Conservation (phyloP, 2,329 filamentous ascomycete species). For the Talaromyces islandicus region DNA sequence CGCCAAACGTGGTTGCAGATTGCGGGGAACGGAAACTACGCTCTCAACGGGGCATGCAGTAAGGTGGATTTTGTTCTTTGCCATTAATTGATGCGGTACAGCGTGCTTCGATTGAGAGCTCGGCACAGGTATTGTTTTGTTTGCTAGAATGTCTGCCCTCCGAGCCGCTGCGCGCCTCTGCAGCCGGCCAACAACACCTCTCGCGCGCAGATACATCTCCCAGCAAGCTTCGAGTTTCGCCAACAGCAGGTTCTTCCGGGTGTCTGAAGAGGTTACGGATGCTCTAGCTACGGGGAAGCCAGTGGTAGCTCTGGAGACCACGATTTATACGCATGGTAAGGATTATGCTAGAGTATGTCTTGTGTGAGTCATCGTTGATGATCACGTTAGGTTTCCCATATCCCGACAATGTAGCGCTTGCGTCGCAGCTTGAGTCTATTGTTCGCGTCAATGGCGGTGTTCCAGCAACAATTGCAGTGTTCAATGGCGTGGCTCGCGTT, state of each 20-base stretch:
- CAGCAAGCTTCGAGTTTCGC: slow-evolving; percentile 24
- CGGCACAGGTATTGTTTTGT: not conserved
- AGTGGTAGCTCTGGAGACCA: slow-evolving; percentile 88
- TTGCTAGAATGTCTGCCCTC: not conserved
- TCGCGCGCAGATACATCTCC: slow-evolving; percentile 8
- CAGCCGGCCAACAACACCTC: slow-evolving; percentile 2
- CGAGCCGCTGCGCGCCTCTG: slow-evolving; percentile 3
- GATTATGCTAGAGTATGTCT: not conserved
- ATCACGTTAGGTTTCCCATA: slow-evolving; percentile 57
- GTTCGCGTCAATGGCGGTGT: slow-evolving; percentile 76
- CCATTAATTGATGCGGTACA: not conserved
- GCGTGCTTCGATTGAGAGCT: not conserved
- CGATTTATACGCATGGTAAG: slow-evolving; percentile 90
- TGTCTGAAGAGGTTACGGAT: slow-evolving; percentile 77
- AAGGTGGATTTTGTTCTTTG: not conserved
- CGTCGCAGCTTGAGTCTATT: slow-evolving; percentile 71
- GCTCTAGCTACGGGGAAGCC: slow-evolving; percentile 70
- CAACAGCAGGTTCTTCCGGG: slow-evolving; percentile 51
- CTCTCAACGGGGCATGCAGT: not conserved
- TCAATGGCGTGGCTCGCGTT: slow-evolving; percentile 76
- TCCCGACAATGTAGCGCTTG: slow-evolving; percentile 67
- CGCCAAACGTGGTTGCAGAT: slow-evolving; percentile 9
- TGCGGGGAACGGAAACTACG: not conserved
- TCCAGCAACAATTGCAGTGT: slow-evolving; percentile 83
- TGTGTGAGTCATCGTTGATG: not conserved